Conservation (phyloP, 2,329 filamentous ascomycete genomes). For the Penicillium rolfsii region DNA sequence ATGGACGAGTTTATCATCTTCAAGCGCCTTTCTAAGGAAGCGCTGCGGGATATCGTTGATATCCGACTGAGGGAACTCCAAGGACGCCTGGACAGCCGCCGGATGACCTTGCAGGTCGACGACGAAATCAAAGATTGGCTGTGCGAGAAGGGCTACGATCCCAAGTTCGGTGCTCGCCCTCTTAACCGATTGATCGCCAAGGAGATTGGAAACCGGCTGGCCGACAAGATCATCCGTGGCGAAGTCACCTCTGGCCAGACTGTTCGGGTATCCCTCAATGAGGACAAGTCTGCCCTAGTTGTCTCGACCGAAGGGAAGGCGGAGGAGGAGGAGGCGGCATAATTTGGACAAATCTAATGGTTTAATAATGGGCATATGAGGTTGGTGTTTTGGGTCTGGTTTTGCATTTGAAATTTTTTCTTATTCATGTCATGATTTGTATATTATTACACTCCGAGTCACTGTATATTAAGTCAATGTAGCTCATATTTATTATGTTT, state of each 20-base stretch:
- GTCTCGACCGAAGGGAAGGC: constrained; percentile 43
- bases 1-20: constrained; percentile 98
- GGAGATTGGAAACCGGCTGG: constrained; percentile 84
- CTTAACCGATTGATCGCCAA: constrained; percentile 88
- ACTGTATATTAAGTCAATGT: constrained; percentile 12
- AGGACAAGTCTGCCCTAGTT: constrained; percentile 62
- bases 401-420: constrained; percentile 2
- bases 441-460: neutral
- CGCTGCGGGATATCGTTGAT: constrained; percentile 89
- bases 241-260: constrained; percentile 74
- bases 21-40: constrained; percentile 76
- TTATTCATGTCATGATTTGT: constrained; percentile 12
- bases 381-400: constrained; percentile 4
- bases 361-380: constrained; percentile 9
- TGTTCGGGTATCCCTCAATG: constrained; percentile 70
- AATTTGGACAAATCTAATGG: constrained; percentile 9
- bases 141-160: constrained; percentile 86
- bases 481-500: constrained; percentile 3
- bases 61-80: constrained; percentile 88
- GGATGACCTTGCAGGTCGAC: constrained; percentile 75
- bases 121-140: constrained; percentile 81
- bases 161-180: constrained; percentile 86
- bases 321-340: constrained; percentile 9
- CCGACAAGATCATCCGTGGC: constrained; percentile 89
- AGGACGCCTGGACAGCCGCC: constrained; percentile 76